A percentile compares a stretch with the other conserved stretches of the same genome.
Evolutionary conservation across 2,329 filamentous ascomycete genomes (phyloP).

Genomic region (Cordyceps tenuipes): DNA sequence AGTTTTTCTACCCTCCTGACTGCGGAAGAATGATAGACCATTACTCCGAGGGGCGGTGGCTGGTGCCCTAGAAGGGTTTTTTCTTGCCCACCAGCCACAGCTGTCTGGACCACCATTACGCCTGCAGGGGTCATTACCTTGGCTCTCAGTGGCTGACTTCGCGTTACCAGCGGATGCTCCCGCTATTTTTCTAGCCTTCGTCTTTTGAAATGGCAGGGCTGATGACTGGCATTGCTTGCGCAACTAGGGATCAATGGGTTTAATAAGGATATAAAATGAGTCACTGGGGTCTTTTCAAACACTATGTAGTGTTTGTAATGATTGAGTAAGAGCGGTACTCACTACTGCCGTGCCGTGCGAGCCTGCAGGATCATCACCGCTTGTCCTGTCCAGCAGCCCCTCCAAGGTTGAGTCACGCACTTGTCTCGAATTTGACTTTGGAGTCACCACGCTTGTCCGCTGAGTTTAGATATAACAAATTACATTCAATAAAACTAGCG

Average conservation of each 20-base stretch:
- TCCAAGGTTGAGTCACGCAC: conserved; percentile 5
- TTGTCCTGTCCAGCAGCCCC: background rate
- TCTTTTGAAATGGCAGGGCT: no score
- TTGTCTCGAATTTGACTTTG: background rate
- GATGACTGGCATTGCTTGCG: no score
- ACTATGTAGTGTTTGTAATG: background rate
- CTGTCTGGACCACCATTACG: conserved; percentile 1
- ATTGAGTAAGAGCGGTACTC: background rate
- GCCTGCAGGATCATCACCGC: background rate
- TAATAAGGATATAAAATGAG: no score
- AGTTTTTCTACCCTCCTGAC: conserved; percentile 3
- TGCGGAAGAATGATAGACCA: conserved; percentile 19
- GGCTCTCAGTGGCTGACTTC: conserved; percentile 4
- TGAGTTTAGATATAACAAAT: background rate
- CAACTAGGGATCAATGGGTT: no score
- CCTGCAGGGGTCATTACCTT: conserved; percentile 6
- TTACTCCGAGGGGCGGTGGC: conserved; percentile 5
- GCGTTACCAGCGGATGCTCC: conserved; percentile 7
- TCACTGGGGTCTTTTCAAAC: background rate
- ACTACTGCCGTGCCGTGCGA: background rate
- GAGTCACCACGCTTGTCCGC: background rate
- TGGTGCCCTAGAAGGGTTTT: background rate
- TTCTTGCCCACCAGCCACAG: background rate
- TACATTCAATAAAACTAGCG: background rate
- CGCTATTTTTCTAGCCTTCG: background rate